Evolutionary conservation across 192 early-diverging fungal genomes (phyloP), one percentile per base, ranked within the genome.

Genomic region (Podila verticillata): DNA sequence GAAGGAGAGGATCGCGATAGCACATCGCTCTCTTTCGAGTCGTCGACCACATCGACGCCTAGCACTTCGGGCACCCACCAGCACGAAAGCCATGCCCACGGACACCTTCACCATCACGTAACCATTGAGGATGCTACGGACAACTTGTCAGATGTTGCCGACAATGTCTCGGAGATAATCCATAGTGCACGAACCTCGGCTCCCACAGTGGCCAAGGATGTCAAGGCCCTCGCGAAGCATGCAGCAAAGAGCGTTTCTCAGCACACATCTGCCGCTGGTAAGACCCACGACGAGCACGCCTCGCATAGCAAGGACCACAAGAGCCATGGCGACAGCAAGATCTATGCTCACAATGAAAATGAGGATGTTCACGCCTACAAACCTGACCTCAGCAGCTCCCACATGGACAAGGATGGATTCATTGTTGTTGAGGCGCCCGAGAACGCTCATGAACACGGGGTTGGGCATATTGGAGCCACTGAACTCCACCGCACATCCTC

Each of bases 401-500:
- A 65, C 24, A 4, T 49, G 7, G 70, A 72, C 71, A 60, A 66
- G 31, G 62, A 63, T 8, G 63, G 71, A 5, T 65, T 73, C 47
- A 73, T 26, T 10, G 13, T 61, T 30, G 71, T 66, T n/a, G 57
- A 66, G 13, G 63, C 57, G 5, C 57, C 63, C n/a, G 15, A 57
- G 22, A 7, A 30, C 2, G 47, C 31, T n/a, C 66, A 28, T 19
- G 57, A 47, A 36, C 20, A 44, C 7, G 36, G 29, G 26, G 20
- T 13, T 44, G 66, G 20, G 48, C 17, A 13, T 28, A 29, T 57
- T 19, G 15, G 17, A 20, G 31, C 51, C 31, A 1, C 28, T 22
- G 15, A 13, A 8, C 22, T 36, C 0, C 12, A 13, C 20, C 19
- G 26, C 6, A 12, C 22, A 0, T 29, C 48, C 9, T 7, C 13